Conservation (phyloP, 1,139 yeast genomes). For the Protomyces pachydermus region DNA sequence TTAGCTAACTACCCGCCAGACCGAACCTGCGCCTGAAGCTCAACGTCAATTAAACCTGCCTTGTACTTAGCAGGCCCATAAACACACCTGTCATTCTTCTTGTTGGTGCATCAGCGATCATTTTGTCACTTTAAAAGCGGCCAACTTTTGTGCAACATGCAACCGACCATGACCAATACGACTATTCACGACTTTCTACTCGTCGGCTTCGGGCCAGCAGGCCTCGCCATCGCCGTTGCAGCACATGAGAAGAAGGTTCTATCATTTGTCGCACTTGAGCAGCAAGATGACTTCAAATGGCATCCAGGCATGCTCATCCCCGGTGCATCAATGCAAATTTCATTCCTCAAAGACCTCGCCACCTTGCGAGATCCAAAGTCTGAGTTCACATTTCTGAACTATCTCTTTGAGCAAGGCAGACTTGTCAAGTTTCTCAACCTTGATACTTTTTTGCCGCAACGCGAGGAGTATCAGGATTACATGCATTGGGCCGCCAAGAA, state of each 20-base stretch:
- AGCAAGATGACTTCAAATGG: slow-evolving; percentile 32
- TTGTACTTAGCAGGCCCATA: too few species aligned
- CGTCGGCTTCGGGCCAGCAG: slow-evolving; percentile 36
- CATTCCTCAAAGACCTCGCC: slow-evolving; percentile 35
- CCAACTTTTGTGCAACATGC: too few species aligned
- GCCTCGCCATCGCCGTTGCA: slow-evolving; percentile 35
- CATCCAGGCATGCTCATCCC: slow-evolving; percentile 36
- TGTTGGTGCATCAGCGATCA: too few species aligned
- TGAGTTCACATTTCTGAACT: slow-evolving; percentile 34
- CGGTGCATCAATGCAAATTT: slow-evolving; percentile 35
- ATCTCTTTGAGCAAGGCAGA: slow-evolving; percentile 32
- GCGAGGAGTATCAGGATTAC: slow-evolving; percentile 35
- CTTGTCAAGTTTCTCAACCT: slow-evolving; percentile 33
- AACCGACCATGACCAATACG: not conserved
- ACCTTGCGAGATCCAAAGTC: slow-evolving; percentile 35
- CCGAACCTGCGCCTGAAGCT: too few species aligned
- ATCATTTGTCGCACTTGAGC: slow-evolving; percentile 31
- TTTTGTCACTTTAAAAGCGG: too few species aligned
- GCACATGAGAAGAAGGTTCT: slow-evolving; percentile 27
- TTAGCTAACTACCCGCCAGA: too few species aligned
- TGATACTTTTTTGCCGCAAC: slow-evolving; percentile 34
- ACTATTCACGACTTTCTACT: slow-evolving; percentile 30
- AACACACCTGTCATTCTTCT: too few species aligned
- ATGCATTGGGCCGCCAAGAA: slow-evolving; percentile 35
- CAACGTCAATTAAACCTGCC: too few species aligned